phyloP scores from a whole-genome alignment of 371 early-diverging fungal species.

The Chytridiales sp. region DNA sequence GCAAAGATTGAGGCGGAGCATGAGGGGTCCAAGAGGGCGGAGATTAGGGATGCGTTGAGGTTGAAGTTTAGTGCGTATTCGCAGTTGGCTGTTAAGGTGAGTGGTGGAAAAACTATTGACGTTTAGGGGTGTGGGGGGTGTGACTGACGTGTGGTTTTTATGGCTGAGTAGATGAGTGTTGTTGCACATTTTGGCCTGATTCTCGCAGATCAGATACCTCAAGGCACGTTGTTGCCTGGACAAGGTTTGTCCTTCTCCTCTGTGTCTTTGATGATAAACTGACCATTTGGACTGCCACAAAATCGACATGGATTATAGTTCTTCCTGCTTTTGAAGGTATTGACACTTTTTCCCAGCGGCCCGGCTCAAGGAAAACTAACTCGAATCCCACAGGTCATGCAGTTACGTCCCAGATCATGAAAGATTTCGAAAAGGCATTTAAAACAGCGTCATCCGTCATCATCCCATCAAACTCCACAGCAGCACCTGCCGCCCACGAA shows the following conservation, averaged over 20 bases:
- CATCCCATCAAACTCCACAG: too few relatives aligned
- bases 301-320: too few relatives aligned
- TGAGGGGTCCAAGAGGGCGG: constrained; percentile 18
- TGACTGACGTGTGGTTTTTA: constrained; percentile 13
- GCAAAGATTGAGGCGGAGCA: constrained; percentile 23
- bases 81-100: constrained; percentile 4
- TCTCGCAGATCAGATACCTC: constrained; percentile 32
- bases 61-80: not conserved
- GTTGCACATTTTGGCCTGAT: constrained; percentile 14
- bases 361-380: too few relatives aligned
- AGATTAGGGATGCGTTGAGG: constrained; percentile 3
- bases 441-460: constrained; percentile 1
- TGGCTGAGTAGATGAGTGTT: constrained; percentile 10
- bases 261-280: not conserved
- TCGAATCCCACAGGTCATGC: not conserved
- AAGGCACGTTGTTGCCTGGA: constrained; percentile 24
- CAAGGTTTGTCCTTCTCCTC: constrained; percentile 23
- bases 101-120: not conserved
- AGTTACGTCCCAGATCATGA: constrained; percentile 20
- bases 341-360: too few relatives aligned
- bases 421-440: constrained; percentile 22
- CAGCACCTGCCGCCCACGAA: too few relatives aligned
- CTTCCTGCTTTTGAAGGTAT: too few relatives aligned
- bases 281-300: not conserved
- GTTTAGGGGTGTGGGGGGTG: constrained; percentile 4